A percentile compares a stretch with the other conserved stretches of the same genome.
Evolutionary conservation across 1,139 yeast genomes (phyloP).

Genomic region (Blastobotrys aristatus): DNA sequence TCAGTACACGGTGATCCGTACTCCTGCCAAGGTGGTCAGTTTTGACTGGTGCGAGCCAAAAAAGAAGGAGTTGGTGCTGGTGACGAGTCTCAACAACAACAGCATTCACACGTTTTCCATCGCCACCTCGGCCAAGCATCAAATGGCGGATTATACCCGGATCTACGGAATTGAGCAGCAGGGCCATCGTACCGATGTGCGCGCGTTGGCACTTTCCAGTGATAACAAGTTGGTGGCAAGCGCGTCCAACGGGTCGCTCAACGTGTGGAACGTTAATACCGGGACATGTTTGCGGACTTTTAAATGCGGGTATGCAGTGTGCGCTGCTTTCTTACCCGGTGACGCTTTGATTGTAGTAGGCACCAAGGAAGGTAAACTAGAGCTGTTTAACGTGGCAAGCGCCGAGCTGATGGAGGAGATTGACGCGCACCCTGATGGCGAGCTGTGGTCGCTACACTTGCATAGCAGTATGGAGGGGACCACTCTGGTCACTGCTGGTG

Average conservation of each 20-base stretch:
- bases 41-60: constrained; percentile 34
- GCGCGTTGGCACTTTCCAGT: constrained; percentile 75
- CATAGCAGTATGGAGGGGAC: constrained; percentile 86
- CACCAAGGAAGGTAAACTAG: constrained; percentile 77
- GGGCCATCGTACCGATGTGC: constrained; percentile 87
- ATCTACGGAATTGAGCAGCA: constrained; percentile 61
- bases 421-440: constrained; percentile 55
- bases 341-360: constrained; percentile 87
- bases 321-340: constrained; percentile 84
- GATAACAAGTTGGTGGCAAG: constrained; percentile 80
- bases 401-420: constrained; percentile 65
- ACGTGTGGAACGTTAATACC: constrained; percentile 80
- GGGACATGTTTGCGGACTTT: constrained; percentile 77
- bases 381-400: constrained; percentile 79
- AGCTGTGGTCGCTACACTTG: constrained; percentile 83
- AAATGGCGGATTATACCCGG: constrained; percentile 45
- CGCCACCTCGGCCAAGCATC: constrained; percentile 40
- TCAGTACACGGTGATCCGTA: constrained; percentile 32
- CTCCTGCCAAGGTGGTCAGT: constrained; percentile 33
- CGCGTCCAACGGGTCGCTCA: constrained; percentile 84
- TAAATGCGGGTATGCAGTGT: constrained; percentile 82
- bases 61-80: constrained; percentile 45
- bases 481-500: constrained; percentile 72
- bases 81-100: constrained; percentile 66
- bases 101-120: constrained; percentile 65